Percentiles rank a stretch among this genome's conserved stretches.
phyloP scores from a whole-genome alignment of 2,329 filamentous ascomycete species.

The Herpotrichia juniperi region DNA sequence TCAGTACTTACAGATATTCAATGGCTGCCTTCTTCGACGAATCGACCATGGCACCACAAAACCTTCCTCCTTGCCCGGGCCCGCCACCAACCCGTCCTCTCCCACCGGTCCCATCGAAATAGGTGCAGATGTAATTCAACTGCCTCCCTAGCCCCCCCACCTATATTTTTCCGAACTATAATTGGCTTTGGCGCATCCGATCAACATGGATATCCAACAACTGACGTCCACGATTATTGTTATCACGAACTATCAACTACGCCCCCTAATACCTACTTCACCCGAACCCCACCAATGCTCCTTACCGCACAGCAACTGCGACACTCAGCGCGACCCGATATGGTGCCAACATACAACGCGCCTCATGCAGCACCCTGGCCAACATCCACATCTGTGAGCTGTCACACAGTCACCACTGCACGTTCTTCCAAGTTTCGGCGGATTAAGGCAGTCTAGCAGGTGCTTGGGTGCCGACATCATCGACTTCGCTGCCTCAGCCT shows the following conservation, averaged over 20 bases:
- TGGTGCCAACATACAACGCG: conserved; percentile 23
- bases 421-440: conserved; percentile 20
- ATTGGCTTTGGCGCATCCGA: conserved; percentile 30
- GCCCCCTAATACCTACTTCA: conserved; percentile 23
- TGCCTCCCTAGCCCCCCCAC: conserved; percentile 1
- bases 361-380: conserved; percentile 25
- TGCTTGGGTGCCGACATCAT: conserved; percentile 20
- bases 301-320: conserved; percentile 27
- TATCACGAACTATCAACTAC: conserved; percentile 16
- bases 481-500: conserved; percentile 22
- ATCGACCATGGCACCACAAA: conserved; percentile 45
- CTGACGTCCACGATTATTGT: conserved; percentile 10
- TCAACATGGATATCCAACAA: conserved; percentile 25
- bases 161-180: conserved; percentile 25
- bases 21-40: conserved; percentile 47
- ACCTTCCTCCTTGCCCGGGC: conserved; percentile 55
- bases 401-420: conserved; percentile 28
- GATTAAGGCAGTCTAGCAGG: conserved; percentile 26
- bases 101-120: conserved; percentile 53
- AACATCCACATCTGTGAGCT: conserved; percentile 1
- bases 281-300: conserved; percentile 22
- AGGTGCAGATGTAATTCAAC: conserved; percentile 20
- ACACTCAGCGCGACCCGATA: conserved; percentile 31
- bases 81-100: conserved; percentile 56
- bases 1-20: conserved; percentile 18